Conservation (phyloP, 2,329 filamentous ascomycete species). For the Ophiostoma populinum region DNA sequence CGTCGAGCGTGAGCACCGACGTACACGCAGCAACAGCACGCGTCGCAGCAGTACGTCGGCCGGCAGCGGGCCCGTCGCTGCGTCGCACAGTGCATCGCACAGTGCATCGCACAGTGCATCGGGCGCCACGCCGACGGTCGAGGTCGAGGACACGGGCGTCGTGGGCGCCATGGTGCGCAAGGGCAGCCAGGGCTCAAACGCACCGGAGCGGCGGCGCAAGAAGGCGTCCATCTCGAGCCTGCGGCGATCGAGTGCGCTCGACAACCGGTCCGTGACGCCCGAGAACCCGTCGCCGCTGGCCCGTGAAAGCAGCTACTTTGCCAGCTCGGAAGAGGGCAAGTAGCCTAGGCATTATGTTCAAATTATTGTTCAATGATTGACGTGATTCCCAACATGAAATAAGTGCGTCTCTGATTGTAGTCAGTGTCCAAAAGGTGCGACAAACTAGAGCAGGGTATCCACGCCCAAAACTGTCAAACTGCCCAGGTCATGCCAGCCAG, state of each 20-base stretch:
- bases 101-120: no score
- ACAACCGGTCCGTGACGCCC: conserved; percentile 36
- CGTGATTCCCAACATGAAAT: no score
- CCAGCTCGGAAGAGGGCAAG: background rate
- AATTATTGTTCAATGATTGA: no score
- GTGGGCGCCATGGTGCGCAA: conserved; percentile 19
- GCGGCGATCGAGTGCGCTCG: conserved; percentile 22
- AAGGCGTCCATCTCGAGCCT: conserved; percentile 17
- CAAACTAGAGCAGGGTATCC: no score
- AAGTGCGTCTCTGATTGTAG: no score
- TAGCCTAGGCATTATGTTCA: no score
- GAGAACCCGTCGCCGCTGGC: conserved; percentile 37
- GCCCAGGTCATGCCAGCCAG: no score
- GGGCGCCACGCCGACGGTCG: conserved; percentile 22
- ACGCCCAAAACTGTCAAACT: no score
- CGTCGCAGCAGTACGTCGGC: conserved; percentile 31
- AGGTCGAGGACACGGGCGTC: conserved; percentile 21
- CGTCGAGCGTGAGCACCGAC: conserved; percentile 29
- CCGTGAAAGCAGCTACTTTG: conserved; percentile 25
- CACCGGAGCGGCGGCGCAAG: conserved; percentile 34
- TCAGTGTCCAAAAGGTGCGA: no score
- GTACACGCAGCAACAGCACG: conserved; percentile 32
- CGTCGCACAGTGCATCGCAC: no score
- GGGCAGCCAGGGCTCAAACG: conserved; percentile 28
- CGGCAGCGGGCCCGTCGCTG: conserved; percentile 19